Base-by-base conservation (phyloP, 164 flowering plant genomes). In the Liriodendron chinense region DNA sequence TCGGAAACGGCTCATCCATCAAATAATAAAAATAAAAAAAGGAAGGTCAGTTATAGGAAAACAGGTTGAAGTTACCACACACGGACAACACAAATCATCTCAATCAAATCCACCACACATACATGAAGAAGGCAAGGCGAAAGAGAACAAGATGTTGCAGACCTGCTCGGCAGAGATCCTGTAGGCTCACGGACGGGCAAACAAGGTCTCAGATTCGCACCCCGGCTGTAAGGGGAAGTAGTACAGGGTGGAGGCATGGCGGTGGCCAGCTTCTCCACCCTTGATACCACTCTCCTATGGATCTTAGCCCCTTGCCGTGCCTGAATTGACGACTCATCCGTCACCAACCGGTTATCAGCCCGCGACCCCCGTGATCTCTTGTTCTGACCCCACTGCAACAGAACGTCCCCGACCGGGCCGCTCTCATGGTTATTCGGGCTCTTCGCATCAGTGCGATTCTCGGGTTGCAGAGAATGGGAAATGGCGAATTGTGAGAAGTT, bases 321-420 rank as follows among this genome's bases (percentile, higher is more conserved):
- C 75, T 75, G 80, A 28, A 25, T 68, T 3, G 81, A 72, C 5
- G 83, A 72, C 14, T 76, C 80, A 76, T 78, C 81, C 16, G 70
- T 25, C n/a, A 65, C 47, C 28, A 69, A 25, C 23, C 79, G 73
- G 4, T 69, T 75, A 61, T 74, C 83, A 0, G 82, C 63, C 48
- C 86, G 78, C 18, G 84, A 72, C 23, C 83, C 78, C 8, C 86
- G 64, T 1, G 86, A 80, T 66, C 86, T 82, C 80, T 84, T 84
- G 62, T 76, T 80, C 1, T 82, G 86, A 22, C 86, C 86, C 86
- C 86, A 84, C 65, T 84, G 86, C 76, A 82, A 68, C 63, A 84
- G 56, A 47, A 78, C 74, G 68, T 83, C 85, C 0, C 78, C 80
- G 22, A 77, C 78, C 0, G 65, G 47, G 47, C 73, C 72, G 70